These are phyloP conservation scores for Tephrocybe rancida DNA, from an alignment of 768 basidiomycete species.

Conservation along the genomic window DNA sequence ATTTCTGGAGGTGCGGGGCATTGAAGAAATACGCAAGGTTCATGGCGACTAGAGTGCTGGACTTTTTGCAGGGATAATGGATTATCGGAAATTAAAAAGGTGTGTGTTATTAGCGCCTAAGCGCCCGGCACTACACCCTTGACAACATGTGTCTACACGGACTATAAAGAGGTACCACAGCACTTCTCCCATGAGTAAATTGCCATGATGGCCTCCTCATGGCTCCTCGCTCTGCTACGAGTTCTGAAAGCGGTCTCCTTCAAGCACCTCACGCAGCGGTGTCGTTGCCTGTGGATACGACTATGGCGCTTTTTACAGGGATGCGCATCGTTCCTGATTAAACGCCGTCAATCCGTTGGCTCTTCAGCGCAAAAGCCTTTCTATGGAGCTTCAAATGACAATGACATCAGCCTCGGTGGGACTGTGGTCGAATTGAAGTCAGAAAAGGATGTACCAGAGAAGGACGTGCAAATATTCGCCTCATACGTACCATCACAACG, in stretches of 20 bases:
- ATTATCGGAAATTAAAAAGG: too few relatives aligned
- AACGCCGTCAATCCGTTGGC: not conserved
- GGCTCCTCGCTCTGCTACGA: not conserved
- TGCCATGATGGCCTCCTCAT: not conserved
- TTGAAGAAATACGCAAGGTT: too few relatives aligned
- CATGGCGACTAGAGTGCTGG: too few relatives aligned
- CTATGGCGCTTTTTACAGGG: not conserved
- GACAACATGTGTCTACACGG: too few relatives aligned
- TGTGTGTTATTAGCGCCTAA: too few relatives aligned
- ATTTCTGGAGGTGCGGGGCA: too few relatives aligned
- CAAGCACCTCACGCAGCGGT: not conserved
- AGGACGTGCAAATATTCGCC: not conserved
- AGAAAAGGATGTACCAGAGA: not conserved
- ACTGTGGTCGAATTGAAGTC: not conserved
- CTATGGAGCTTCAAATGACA: not conserved
- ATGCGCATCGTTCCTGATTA: not conserved
- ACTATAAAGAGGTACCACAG: too few relatives aligned
- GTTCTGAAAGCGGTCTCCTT: not conserved
- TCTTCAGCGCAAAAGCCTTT: not conserved
- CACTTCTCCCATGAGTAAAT: too few relatives aligned
- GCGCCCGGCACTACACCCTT: too few relatives aligned
- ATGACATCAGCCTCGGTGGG: too few relatives aligned
- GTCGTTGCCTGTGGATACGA: not conserved
- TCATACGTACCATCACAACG: not conserved
- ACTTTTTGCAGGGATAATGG: too few relatives aligned